Percentiles rank a stretch among this genome's conserved stretches.
Evolutionary conservation across 164 flowering plant species (phyloP).

Genomic region (Aristolochia fimbriata): DNA sequence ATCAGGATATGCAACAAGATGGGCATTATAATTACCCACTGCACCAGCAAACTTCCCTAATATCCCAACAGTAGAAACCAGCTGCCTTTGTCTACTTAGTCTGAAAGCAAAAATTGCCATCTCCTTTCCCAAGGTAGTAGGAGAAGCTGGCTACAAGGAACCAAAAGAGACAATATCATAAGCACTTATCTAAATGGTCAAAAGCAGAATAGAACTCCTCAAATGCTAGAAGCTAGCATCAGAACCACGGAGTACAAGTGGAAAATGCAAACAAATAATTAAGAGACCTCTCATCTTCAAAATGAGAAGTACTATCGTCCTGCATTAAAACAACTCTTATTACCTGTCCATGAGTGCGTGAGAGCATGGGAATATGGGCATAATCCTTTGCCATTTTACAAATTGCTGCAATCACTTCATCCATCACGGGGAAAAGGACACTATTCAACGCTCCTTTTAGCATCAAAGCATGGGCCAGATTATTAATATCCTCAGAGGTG

Average conservation of each 20-base stretch:
- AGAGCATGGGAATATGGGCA: constrained; percentile 80
- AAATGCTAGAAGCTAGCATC: too few relatives aligned
- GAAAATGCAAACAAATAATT: too few relatives aligned
- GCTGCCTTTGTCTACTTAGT: constrained; percentile 48
- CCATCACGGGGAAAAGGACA: constrained; percentile 66
- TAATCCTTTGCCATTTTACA: constrained; percentile 51
- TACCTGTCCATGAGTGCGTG: constrained; percentile 98
- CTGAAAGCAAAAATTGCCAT: constrained; percentile 75
- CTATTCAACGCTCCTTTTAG: constrained; percentile 51
- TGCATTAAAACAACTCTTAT: neutral
- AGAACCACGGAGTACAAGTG: neutral
- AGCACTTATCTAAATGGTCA: neutral
- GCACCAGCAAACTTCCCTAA: constrained; percentile 98
- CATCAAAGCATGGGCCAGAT: constrained; percentile 88
- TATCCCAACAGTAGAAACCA: constrained; percentile 43
- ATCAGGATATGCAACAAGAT: constrained; percentile 79
- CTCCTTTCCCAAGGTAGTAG: constrained; percentile 92
- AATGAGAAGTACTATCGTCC: neutral
- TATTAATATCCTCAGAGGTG: constrained; percentile 95
- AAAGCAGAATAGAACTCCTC: neutral
- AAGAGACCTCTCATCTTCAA: neutral
- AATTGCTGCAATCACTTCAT: constrained; percentile 48
- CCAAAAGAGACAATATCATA: neutral
- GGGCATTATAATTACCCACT: constrained; percentile 94
- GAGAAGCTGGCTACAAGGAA: constrained; percentile 71